Conservation (phyloP, 495 filamentous ascomycete species). For the Aspergillus baeticus region DNA sequence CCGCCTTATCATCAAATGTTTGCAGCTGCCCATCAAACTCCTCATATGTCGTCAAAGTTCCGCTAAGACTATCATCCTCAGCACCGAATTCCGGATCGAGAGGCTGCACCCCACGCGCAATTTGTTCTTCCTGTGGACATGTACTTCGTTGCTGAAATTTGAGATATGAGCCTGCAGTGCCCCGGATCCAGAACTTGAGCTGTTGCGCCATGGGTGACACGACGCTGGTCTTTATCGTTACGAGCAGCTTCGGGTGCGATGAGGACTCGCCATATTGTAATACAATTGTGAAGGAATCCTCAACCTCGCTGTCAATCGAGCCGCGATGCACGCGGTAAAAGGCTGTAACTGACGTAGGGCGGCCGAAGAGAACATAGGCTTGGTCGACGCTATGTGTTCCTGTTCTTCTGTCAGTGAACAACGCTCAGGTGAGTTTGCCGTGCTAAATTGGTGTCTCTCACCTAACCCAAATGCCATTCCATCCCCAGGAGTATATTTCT, state of each 20-base stretch:
- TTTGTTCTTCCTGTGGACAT: slow-evolving; percentile 2
- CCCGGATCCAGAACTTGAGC: slow-evolving; percentile 6
- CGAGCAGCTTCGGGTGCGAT: background rate
- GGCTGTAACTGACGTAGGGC: background rate
- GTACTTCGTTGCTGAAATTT: slow-evolving; percentile 5
- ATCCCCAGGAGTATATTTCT: background rate
- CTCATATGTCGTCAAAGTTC: background rate
- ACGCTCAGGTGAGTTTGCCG: background rate
- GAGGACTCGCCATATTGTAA: background rate
- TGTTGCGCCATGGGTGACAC: slow-evolving; percentile 2
- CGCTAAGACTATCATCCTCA: background rate
- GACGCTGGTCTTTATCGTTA: slow-evolving; percentile 2
- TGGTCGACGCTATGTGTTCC: slow-evolving; percentile 1
- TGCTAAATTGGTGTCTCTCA: no score
- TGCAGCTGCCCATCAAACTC: background rate
- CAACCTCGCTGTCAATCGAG: background rate
- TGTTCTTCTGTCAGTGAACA: background rate
- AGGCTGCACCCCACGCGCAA: background rate
- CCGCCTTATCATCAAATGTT: background rate
- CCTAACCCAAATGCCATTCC: background rate
- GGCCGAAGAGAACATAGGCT: slow-evolving; percentile 2
- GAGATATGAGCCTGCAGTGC: background rate
- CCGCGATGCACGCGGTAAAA: background rate
- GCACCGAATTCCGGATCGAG: background rate
- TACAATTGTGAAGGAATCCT: slow-evolving; percentile 7